These are phyloP conservation scores for Pseudogymnoascus sp. DNA, from an alignment of 2,329 filamentous ascomycete species.

Conservation along the genomic window DNA sequence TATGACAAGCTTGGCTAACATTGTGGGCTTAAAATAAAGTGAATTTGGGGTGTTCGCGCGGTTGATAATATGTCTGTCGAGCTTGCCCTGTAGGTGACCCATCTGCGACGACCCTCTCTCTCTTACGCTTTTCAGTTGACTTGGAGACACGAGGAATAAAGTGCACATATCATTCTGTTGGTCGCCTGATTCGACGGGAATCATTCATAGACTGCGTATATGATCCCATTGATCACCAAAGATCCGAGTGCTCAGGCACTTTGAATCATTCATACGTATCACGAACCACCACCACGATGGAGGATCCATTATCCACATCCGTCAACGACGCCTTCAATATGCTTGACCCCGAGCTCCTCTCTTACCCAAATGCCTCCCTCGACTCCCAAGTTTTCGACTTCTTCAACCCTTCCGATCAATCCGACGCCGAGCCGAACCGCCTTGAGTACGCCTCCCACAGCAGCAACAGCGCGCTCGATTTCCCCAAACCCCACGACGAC, in stretches of 20 bases:
- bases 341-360: no score
- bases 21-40: not conserved
- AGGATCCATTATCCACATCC: no score
- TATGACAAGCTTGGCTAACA: not conserved
- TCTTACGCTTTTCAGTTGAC: not conserved
- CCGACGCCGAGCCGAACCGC: not conserved
- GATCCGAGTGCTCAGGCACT: not conserved
- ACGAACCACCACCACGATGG: not conserved
- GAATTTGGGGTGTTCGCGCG: not conserved
- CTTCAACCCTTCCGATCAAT: no score
- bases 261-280: not conserved
- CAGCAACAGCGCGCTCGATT: not conserved
- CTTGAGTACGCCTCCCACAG: not conserved
- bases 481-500: not conserved
- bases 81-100: not conserved
- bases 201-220: no score
- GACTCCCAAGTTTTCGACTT: no score
- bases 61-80: not conserved
- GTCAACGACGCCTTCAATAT: no score
- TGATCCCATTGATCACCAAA: no score
- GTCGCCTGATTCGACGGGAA: not conserved
- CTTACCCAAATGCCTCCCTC: no score
- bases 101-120: not conserved
- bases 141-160: not conserved
- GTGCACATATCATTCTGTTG: not conserved